These are phyloP conservation scores for Erysimum cheiri DNA, from an alignment of 441 rosid genomes.

Conservation along the genomic window DNA sequence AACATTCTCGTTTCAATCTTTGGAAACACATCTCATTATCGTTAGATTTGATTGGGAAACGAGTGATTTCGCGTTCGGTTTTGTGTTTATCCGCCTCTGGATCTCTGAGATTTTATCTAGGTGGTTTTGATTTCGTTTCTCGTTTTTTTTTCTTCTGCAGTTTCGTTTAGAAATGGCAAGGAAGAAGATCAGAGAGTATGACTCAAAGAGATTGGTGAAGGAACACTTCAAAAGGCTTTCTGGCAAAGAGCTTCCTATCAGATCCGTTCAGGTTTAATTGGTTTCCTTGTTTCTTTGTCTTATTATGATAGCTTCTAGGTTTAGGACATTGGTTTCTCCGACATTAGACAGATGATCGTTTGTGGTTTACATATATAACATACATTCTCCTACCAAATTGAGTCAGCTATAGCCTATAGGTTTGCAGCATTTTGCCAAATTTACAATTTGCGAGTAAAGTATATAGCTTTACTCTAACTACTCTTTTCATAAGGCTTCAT, in stretches of 20 bases:
- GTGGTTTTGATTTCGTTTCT: slow-evolving; percentile 4
- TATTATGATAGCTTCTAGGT: not conserved
- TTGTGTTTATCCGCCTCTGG: not conserved
- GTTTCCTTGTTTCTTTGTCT: not conserved
- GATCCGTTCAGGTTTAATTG: slow-evolving; percentile 59
- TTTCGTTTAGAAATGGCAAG: slow-evolving; percentile 57
- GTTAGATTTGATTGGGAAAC: not conserved
- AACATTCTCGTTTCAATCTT: slow-evolving; percentile 1
- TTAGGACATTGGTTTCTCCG: slow-evolving; percentile 28
- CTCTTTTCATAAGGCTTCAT: not conserved
- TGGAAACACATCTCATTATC: not conserved
- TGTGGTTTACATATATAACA: not conserved
- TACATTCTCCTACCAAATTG: not conserved
- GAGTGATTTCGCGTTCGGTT: not conserved
- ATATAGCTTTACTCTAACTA: no score
- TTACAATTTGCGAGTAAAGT: no score
- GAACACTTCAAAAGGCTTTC: slow-evolving; percentile 69
- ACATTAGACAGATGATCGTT: not conserved
- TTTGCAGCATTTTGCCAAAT: not conserved
- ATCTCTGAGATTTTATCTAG: slow-evolving; percentile 14
- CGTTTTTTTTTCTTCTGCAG: slow-evolving; percentile 12
- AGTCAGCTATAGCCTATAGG: not conserved
- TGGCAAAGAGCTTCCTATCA: slow-evolving; percentile 61
- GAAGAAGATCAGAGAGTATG: slow-evolving; percentile 86
- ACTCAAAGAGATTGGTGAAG: slow-evolving; percentile 72